Evolutionary conservation across 108 stramenopile species (phyloP), one percentile per base, ranked within the genome.

Genomic region (Nitzschia inconspicua): DNA sequence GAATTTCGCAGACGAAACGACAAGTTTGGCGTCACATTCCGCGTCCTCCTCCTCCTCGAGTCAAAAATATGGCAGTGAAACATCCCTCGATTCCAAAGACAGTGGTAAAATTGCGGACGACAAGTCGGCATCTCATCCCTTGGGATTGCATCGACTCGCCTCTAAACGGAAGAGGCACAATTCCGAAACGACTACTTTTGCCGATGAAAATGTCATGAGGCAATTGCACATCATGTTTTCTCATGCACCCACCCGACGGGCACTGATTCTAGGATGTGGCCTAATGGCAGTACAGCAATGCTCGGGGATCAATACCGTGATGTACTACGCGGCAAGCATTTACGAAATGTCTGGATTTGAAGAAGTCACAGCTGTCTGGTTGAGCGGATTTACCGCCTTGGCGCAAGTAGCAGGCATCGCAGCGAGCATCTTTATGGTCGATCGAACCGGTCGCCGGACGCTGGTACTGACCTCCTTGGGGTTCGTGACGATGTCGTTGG

Each of bases 261-360:
- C 91, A 2, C 47, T 96, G 25, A 23, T 70, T 9, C 57, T 96
- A 37, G 95, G 95, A 13, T 91, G 91, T 48, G 91, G 93, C 19
- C 65, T 96, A 22, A 89, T 90, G 88, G 66, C 65, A 19, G 60
- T 94, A 24, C 91, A 96, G 58, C 90, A 91, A 71, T 70, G 86
- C 31, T 64, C 76, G 20, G 95, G 95, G 8, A 94, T 96, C 72
- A 96, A 96, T 64, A 95, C 94, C 9, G 93, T 95, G 59, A 93
- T 95, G 86, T 90, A 90, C 58, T 96, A 92, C 70, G 87, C 89
- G 0, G 85, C 92, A 7, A 82, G 75, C 30, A 91, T 94, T 23
- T 91, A 92, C 44, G 65, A 82, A 64, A 89, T 94, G 85, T 72
- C 83, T 7, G 84, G 85, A 16, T 94, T 91, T 69, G 77, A 83